Conservation (phyloP, 805 yeast species). For the Zygotorulaspora danielsina region DNA sequence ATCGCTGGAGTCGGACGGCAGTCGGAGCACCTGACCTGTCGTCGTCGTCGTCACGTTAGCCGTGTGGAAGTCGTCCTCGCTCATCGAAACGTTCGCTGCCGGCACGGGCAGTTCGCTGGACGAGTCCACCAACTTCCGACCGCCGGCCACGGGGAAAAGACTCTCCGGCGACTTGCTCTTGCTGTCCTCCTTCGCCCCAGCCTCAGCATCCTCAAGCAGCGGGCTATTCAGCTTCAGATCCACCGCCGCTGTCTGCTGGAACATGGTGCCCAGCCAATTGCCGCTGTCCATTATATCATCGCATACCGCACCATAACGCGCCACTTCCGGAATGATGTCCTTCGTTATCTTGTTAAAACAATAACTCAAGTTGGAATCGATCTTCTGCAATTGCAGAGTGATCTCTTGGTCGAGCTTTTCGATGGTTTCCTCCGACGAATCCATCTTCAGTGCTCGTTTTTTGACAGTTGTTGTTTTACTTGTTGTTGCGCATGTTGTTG, state of each 20-base stretch:
- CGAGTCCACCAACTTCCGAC: constrained; percentile 1
- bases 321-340: constrained; percentile 62
- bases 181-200: neutral
- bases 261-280: constrained; percentile 71
- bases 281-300: constrained; percentile 61
- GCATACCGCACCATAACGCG: constrained; percentile 54
- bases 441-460: neutral
- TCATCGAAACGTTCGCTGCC: neutral
- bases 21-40: constrained; percentile 25
- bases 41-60: constrained; percentile 25
- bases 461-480: neutral
- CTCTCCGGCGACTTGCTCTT: constrained; percentile 8
- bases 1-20: constrained; percentile 31
- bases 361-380: constrained; percentile 66
- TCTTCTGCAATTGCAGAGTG: constrained; percentile 69
- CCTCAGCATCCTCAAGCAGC: too few relatives aligned
- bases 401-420: constrained; percentile 77
- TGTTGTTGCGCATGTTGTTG: too few relatives aligned
- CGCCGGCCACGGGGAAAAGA: constrained; percentile 6
- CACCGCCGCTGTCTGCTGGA: constrained; percentile 71
- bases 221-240: constrained; percentile 36
- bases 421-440: constrained; percentile 26
- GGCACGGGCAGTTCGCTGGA: neutral
- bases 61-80: constrained; percentile 18
- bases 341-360: constrained; percentile 67